Conservation (phyloP, 306 rosid species). For the Hippophae gyantsensis region DNA sequence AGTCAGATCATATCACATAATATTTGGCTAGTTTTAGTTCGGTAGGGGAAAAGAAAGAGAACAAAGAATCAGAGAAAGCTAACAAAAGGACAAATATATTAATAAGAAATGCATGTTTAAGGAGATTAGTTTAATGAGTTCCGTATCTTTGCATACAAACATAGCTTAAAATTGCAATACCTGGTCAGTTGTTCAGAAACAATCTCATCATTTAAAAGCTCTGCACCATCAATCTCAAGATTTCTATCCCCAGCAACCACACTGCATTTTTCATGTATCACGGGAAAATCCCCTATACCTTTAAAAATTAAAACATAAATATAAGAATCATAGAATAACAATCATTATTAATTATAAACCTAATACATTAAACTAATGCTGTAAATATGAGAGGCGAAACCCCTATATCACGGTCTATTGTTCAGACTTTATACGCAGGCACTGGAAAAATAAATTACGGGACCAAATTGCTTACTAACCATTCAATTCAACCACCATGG, state of each 20-base stretch:
- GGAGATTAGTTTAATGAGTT: neutral
- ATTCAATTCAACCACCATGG: slow-evolving; percentile 18
- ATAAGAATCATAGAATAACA: slow-evolving; percentile 1
- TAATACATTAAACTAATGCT: neutral
- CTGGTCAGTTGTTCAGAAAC: slow-evolving; percentile 92
- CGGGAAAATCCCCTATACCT: slow-evolving; percentile 27
- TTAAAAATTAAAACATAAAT: slow-evolving; percentile 11
- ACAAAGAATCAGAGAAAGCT: neutral
- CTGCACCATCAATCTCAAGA: slow-evolving; percentile 29
- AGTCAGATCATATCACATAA: no score
- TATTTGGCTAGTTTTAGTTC: no score
- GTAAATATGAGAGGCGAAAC: neutral
- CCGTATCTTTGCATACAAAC: neutral
- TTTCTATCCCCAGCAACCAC: slow-evolving; percentile 26
- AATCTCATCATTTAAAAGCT: slow-evolving; percentile 66
- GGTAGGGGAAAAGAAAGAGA: no score
- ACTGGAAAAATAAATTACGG: neutral
- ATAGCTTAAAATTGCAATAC: slow-evolving; percentile 25
- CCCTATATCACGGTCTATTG: neutral
- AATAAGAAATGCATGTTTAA: neutral
- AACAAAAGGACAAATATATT: neutral
- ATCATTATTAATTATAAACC: neutral
- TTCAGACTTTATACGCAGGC: neutral
- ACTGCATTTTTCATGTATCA: slow-evolving; percentile 25
- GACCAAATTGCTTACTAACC: slow-evolving; percentile 24